phyloP scores from a whole-genome alignment of 805 yeast genomes.

The Wickerhamomyces xylosicus region DNA sequence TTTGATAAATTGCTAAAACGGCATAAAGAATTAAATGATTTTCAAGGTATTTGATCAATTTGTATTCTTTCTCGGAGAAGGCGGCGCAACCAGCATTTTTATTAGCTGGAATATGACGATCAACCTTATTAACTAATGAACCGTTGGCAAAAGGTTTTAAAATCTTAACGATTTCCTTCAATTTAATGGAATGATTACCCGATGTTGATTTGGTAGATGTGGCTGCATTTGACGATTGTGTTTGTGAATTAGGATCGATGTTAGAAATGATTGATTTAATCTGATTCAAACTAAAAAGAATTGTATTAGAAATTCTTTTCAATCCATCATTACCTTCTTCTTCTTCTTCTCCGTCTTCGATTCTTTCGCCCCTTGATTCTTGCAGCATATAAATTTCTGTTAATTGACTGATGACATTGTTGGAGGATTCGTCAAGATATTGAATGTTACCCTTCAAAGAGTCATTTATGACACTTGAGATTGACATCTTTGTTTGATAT shows the following conservation, averaged over 20 bases:
- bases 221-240: not conserved
- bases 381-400: slow-evolving; percentile 8
- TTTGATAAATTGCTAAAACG: slow-evolving; percentile 24
- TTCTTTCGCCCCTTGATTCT: too few relatives aligned
- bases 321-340: slow-evolving; percentile 2
- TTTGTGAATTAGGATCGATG: not conserved
- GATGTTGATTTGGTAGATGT: not conserved
- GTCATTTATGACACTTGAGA: slow-evolving; percentile 10
- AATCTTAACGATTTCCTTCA: slow-evolving; percentile 4
- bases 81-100: not conserved
- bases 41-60: slow-evolving; percentile 14
- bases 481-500: too few relatives aligned
- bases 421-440: slow-evolving; percentile 6
- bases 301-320: slow-evolving; percentile 4
- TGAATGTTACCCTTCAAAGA: slow-evolving; percentile 8
- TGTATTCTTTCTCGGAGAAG: slow-evolving; percentile 6
- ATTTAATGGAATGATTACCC: slow-evolving; percentile 2
- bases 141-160: slow-evolving; percentile 8
- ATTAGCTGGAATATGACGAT: not conserved
- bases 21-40: slow-evolving; percentile 22
- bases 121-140: slow-evolving; percentile 2
- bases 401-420: slow-evolving; percentile 7
- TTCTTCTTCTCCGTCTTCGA: not conserved
- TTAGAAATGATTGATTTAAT: slow-evolving; percentile 1
- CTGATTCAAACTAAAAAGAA: not conserved